phyloP scores from a whole-genome alignment of 106 monocot genomes.

The Dendrobium huoshanense region DNA sequence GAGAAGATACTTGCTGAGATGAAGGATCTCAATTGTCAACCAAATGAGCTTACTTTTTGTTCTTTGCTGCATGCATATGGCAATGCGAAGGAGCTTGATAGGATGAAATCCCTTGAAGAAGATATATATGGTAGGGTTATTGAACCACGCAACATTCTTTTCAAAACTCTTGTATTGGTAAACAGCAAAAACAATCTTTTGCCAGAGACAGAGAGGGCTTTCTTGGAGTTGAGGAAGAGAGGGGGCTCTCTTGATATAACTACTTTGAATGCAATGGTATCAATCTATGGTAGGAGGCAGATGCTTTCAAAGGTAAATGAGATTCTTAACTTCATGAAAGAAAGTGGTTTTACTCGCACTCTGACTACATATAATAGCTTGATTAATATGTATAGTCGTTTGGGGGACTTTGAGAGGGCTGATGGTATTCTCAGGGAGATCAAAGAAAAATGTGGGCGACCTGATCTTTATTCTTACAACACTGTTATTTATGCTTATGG shows the following conservation, averaged over 20 bases:
- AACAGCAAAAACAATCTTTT: slow-evolving; percentile 85
- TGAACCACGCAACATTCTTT: slow-evolving; percentile 54
- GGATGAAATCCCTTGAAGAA: slow-evolving; percentile 46
- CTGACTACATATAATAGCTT: slow-evolving; percentile 79
- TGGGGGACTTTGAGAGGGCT: slow-evolving; percentile 64
- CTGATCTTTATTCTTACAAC: slow-evolving; percentile 87
- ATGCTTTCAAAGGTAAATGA: slow-evolving; percentile 74
- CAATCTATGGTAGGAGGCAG: slow-evolving; percentile 79
- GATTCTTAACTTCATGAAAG: slow-evolving; percentile 68
- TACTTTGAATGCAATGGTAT: slow-evolving; percentile 90
- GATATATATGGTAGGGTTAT: slow-evolving; percentile 64
- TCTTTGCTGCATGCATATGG: slow-evolving; percentile 96
- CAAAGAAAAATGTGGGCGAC: slow-evolving; percentile 43
- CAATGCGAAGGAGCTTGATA: slow-evolving; percentile 57
- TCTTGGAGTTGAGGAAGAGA: slow-evolving; percentile 61
- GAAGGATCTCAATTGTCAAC: slow-evolving; percentile 61
- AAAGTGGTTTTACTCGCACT: slow-evolving; percentile 56
- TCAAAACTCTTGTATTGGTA: slow-evolving; percentile 90
- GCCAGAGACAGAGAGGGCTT: slow-evolving; percentile 62
- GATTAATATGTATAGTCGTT: slow-evolving; percentile 70
- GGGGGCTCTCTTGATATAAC: slow-evolving; percentile 73
- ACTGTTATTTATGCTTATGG: slow-evolving; percentile 91
- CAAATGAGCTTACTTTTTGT: slow-evolving; percentile 73
- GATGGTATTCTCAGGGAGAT: slow-evolving; percentile 74
- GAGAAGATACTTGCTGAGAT: slow-evolving; percentile 81